A percentile compares a stretch with the other conserved stretches of the same genome.
phyloP scores from a whole-genome alignment of 805 yeast genomes.

The Zygosaccharomyces gambellarensis region DNA sequence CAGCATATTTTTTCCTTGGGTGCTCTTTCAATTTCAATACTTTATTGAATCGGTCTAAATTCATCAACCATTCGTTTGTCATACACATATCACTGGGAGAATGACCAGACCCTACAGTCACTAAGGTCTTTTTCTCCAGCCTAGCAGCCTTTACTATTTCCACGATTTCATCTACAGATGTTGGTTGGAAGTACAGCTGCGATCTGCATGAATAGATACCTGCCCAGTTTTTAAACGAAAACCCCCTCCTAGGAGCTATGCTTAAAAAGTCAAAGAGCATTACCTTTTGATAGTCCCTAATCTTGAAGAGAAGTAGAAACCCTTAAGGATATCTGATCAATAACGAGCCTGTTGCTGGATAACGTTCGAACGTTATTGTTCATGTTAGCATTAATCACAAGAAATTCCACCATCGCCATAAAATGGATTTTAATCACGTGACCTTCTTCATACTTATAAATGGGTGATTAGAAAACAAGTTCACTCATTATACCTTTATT shows the following conservation, averaged over 20 bases:
- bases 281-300: not conserved
- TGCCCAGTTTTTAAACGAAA: conserved; percentile 65
- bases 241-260: conserved; percentile 29
- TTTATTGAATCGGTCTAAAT: conserved; percentile 68
- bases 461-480: no score
- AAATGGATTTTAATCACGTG: no score
- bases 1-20: conserved; percentile 65
- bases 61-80: conserved; percentile 84
- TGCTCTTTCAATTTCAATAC: conserved; percentile 47
- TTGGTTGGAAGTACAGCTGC: conserved; percentile 74
- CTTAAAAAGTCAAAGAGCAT: conserved; percentile 11
- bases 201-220: conserved; percentile 79
- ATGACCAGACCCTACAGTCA: conserved; percentile 90
- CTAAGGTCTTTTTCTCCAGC: conserved; percentile 54
- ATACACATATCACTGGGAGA: conserved; percentile 90
- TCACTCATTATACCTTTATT: no score
- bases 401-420: no score
- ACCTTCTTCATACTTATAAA: no score
- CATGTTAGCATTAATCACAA: no score
- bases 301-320: no score
- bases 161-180: conserved; percentile 59
- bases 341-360: no score
- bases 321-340: no score
- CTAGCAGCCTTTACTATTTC: conserved; percentile 64
- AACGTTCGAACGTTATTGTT: no score